Conservation (phyloP, 1,139 yeast species). For the Saccharomyces hybrid region DNA sequence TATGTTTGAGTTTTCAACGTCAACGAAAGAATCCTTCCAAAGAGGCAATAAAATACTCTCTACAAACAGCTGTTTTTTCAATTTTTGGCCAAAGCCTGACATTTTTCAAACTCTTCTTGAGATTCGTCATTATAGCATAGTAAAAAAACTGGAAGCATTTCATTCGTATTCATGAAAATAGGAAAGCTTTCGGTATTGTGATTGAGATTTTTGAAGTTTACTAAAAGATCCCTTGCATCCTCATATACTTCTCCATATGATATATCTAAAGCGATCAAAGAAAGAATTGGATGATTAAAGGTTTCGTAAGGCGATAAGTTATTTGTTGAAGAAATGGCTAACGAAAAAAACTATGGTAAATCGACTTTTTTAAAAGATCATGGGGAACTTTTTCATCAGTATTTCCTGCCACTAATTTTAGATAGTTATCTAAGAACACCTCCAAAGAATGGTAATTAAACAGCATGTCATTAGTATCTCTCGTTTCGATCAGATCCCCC, state of each 20-base stretch:
- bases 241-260: slow-evolving; percentile 33
- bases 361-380: slow-evolving; percentile 34
- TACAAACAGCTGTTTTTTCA: slow-evolving; percentile 34
- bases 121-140: slow-evolving; percentile 29
- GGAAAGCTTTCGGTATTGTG: slow-evolving; percentile 38
- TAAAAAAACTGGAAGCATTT: slow-evolving; percentile 42
- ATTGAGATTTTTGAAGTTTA: slow-evolving; percentile 39
- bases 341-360: slow-evolving; percentile 56
- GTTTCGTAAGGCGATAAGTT: slow-evolving; percentile 76
- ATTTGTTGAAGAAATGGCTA: slow-evolving; percentile 50
- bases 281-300: slow-evolving; percentile 81
- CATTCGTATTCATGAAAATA: slow-evolving; percentile 50
- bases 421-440: slow-evolving; percentile 29
- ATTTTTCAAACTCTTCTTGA: slow-evolving; percentile 24
- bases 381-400: slow-evolving; percentile 20
- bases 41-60: slow-evolving; percentile 32
- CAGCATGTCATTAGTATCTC: slow-evolving; percentile 24
- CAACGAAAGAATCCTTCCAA: slow-evolving; percentile 13
- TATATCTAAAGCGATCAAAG: slow-evolving; percentile 52
- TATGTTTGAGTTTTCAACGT: slow-evolving; percentile 15
- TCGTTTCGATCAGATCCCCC: slow-evolving; percentile 32
- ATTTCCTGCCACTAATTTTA: slow-evolving; percentile 31
- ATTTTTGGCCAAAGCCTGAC: slow-evolving; percentile 28
- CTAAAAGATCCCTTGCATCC: slow-evolving; percentile 48
- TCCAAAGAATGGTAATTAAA: slow-evolving; percentile 33